Base-by-base conservation (phyloP, 2,329 filamentous ascomycete genomes). In the Xenoacremonium recifei region DNA sequence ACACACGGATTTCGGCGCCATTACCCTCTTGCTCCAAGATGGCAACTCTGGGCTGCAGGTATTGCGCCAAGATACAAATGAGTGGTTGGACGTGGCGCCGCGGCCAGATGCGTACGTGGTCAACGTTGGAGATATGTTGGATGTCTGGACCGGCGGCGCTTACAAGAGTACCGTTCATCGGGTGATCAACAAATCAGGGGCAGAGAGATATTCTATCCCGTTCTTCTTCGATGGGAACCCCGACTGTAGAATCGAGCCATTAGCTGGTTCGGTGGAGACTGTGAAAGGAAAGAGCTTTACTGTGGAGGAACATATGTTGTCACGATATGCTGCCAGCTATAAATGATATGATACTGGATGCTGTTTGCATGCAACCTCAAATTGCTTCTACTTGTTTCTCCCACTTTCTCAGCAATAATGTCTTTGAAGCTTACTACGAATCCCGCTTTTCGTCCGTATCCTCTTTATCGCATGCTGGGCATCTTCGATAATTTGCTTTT, bases 401-500 rank as follows among this genome's bases (percentile, higher is more conserved):
- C 15, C 29, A 32, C 16, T 32, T 32, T 16, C 29, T 32, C 29
- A 32, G 29, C 29, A 32, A 32, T 32, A 32, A 32, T 32, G 29
- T 32, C 29, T 32, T 32, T 32, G 10, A 15, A 32, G 29, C 29
- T 32, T 32, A 15, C 29, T 32, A 32, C 29, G 29, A 16, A 32
- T 32, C 29, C 29, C 29, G 15, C 29, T 32, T 32, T 32, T 32
- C 6, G 10, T 32, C 29, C 29, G 29, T 32, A 32, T 32, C 9
- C 29, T 32, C 15, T 6, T 32, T 10, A 32, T 32, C 29, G 29
- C 29, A 9, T 15, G 9, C 16, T 32, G 29, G 15, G 29, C 29
- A 9, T 32, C 29, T 11, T 40, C 21, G 15, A 21, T 19, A 19
- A 40, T 40, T 3, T 40, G 9, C 27, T 33, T 17, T 21, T 40